Evolutionary conservation across 2,329 filamentous ascomycete genomes (phyloP).

Genomic region (Capronia coronata): DNA sequence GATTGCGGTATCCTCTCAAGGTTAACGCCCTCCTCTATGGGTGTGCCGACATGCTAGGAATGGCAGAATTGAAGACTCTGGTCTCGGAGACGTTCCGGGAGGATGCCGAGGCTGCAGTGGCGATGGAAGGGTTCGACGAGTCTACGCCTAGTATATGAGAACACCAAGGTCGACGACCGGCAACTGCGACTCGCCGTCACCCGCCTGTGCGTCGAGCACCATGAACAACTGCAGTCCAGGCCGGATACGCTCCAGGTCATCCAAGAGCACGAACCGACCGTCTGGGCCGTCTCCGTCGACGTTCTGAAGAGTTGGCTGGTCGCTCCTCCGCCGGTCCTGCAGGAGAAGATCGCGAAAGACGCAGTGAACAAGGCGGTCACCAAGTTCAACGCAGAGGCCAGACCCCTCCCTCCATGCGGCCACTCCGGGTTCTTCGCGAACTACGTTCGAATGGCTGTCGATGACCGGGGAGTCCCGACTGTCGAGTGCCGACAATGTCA

Average conservation of each 20-base stretch:
- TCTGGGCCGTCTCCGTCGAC: slow-evolving; percentile 2
- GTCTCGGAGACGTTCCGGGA: slow-evolving; percentile 4
- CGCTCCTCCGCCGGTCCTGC: not conserved
- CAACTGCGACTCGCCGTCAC: slow-evolving; percentile 5
- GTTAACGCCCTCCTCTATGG: slow-evolving; percentile 6
- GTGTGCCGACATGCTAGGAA: slow-evolving; percentile 10
- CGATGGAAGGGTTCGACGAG: slow-evolving; percentile 7
- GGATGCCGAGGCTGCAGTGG: not conserved
- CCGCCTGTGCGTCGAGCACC: slow-evolving; percentile 1
- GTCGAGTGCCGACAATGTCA: too few relatives aligned
- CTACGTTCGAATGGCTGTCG: too few relatives aligned
- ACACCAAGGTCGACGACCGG: slow-evolving; percentile 3
- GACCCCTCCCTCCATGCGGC: too few relatives aligned
- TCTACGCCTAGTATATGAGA: slow-evolving; percentile 4
- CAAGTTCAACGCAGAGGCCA: too few relatives aligned
- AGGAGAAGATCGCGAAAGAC: not conserved
- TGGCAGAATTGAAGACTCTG: slow-evolving; percentile 1
- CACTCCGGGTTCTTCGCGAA: too few relatives aligned
- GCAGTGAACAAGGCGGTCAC: not conserved
- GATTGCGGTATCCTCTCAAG: not conserved
- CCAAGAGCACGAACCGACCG: slow-evolving; percentile 5
- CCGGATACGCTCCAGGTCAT: slow-evolving; percentile 1
- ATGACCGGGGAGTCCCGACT: too few relatives aligned
- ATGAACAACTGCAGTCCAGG: not conserved
- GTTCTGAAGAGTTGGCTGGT: not conserved